A percentile compares a stretch with the other conserved stretches of the same genome.
These are phyloP conservation scores for Clohesyomyces aquaticus DNA, from an alignment of 495 filamentous ascomycete species.

Conservation along the genomic window DNA sequence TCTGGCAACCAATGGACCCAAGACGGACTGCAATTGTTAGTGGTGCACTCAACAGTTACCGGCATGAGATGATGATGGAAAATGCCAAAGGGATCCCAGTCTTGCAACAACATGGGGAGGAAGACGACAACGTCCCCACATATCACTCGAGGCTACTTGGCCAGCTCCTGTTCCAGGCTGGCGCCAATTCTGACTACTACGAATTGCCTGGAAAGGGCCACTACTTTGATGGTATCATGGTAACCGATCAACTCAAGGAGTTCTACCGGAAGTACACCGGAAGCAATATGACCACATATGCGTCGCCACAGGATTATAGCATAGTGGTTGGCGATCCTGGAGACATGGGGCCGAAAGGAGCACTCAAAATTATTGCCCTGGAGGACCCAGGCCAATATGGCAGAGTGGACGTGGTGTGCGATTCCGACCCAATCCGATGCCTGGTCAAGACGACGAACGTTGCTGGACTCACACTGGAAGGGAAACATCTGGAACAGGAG, in stretches of 20 bases:
- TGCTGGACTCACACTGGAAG: conserved; percentile 32
- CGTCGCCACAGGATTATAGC: conserved; percentile 48
- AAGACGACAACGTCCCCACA: conserved; percentile 63
- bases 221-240: conserved; percentile 57
- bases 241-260: conserved; percentile 45
- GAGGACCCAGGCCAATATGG: conserved; percentile 51
- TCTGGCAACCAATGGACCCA: conserved; percentile 61
- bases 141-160: conserved; percentile 61
- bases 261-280: conserved; percentile 50
- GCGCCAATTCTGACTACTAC: conserved; percentile 52
- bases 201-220: conserved; percentile 58
- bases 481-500: neutral
- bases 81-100: conserved; percentile 61
- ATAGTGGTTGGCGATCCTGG: conserved; percentile 56
- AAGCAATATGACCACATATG: conserved; percentile 9
- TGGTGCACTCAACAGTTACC: conserved; percentile 55
- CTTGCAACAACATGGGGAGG: conserved; percentile 59
- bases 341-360: conserved; percentile 56
- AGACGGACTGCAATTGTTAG: conserved; percentile 51
- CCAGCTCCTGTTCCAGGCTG: conserved; percentile 51
- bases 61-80: conserved; percentile 57
- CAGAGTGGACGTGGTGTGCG: conserved; percentile 31
- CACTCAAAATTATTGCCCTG: conserved; percentile 55
- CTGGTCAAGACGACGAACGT: conserved; percentile 40
- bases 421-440: neutral